Conservation (phyloP, 192 early-diverging fungal genomes). For the Backusella tarrabulga region DNA sequence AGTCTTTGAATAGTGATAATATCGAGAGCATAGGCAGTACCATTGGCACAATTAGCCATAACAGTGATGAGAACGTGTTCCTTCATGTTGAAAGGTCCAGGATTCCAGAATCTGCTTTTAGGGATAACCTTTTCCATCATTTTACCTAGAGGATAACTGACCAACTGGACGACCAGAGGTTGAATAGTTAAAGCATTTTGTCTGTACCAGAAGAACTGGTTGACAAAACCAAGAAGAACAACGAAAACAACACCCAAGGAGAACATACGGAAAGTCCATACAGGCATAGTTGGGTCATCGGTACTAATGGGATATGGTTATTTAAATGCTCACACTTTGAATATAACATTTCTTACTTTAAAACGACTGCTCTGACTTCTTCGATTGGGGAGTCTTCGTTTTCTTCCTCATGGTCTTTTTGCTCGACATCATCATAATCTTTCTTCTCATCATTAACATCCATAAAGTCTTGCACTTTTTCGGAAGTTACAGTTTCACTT, state of each 20-base stretch:
- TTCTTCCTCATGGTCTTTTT: neutral
- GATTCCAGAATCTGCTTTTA: conserved; percentile 49
- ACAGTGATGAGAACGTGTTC: conserved; percentile 63
- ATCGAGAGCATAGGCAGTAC: conserved; percentile 58
- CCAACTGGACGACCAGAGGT: conserved; percentile 45
- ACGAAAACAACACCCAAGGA: conserved; percentile 44
- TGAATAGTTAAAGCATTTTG: conserved; percentile 41
- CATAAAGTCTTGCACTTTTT: conserved; percentile 1
- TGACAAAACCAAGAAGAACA: conserved; percentile 42
- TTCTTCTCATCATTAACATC: neutral
- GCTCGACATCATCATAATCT: neutral
- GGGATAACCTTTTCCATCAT: conserved; percentile 44
- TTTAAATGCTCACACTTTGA: neutral
- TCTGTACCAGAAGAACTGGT: conserved; percentile 50
- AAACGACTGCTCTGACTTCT: conserved; percentile 45
- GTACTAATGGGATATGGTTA: conserved; percentile 23
- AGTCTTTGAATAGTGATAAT: conserved; percentile 54
- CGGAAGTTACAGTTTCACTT: conserved; percentile 7
- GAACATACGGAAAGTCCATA: conserved; percentile 53
- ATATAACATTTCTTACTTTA: conserved; percentile 26
- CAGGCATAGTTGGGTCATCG: conserved; percentile 48
- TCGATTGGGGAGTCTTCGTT: conserved; percentile 48
- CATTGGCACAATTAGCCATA: conserved; percentile 48
- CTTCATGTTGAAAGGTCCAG: conserved; percentile 65
- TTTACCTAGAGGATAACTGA: conserved; percentile 51